Base-by-base conservation (phyloP, 208 protist species). In the Giardia muris region DNA sequence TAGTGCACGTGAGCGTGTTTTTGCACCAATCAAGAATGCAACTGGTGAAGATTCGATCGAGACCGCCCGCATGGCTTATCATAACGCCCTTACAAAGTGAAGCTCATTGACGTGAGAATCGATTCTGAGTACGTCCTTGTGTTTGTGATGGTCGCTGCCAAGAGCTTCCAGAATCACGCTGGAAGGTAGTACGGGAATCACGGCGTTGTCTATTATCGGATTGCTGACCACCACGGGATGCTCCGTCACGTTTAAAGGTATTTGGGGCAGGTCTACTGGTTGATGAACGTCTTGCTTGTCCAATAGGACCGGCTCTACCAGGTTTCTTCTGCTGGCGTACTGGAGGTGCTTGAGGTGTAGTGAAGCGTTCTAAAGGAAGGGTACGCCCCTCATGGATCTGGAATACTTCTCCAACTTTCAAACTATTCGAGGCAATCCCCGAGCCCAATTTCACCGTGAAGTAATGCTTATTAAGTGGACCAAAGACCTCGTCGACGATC, bases 401-500 rank as follows among this genome's bases (percentile, higher is more conserved):
- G 30, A 76, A 76, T 39, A 30, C 10, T 30, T 76, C 19, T 10
- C 57, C 57, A 76, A 76, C 57, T 39, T 10, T 30, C 19, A 76
- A 76, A 76, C 57, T 30, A 10, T 76, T 76, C 19, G 57, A 30
- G 30, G 57, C 30, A 76, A 76, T 30, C 19, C 30, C 30, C 10
- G 57, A 30, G 30, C 30, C 19, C 19, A 76, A 30, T 30, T 76
- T 76, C 30, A 76, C 57, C 30, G 57, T 76, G 57, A 76, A 76
- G 30, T 76, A 76, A 30, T 76, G 30, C 19, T 30, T 30, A 39
- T 10, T 76, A 30, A 76, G 10, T 10, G 57, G 57, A 30, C 57
- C 57, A 76, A 76, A 76, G 57, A 76, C 57, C 57, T 76, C 57
- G 57, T 76, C 57, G 57, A 76, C 30, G 57, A 76, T 76, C 30